Evolutionary conservation across 768 basidiomycete genomes (phyloP).

Genomic region (Cubamyces lactineus): DNA sequence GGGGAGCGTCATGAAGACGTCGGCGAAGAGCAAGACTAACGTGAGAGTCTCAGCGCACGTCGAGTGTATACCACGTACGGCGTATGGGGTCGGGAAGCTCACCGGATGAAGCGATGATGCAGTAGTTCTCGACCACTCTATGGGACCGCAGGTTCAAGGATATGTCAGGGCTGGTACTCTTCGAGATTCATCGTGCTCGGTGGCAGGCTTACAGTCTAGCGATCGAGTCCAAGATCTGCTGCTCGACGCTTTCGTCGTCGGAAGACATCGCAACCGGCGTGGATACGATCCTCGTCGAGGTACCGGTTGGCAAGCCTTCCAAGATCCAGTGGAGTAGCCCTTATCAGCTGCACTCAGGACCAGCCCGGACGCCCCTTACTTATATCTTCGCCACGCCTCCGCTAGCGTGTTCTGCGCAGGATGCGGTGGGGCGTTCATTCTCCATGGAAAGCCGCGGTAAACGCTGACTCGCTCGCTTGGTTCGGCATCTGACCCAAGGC

Average conservation of each 20-base stretch:
- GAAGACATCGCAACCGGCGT: too few relatives aligned
- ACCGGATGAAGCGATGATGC: conserved; percentile 23
- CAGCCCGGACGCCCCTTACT: background rate
- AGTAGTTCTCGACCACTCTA: conserved; percentile 14
- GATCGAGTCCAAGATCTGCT: conserved; percentile 5
- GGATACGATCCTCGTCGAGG: background rate
- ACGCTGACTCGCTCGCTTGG: background rate
- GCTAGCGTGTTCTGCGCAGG: background rate
- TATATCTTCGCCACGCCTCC: background rate
- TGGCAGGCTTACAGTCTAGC: conserved; percentile 12
- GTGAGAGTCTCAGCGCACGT: background rate
- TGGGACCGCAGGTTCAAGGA: too few relatives aligned
- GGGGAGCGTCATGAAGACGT: conserved; percentile 19
- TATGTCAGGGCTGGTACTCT: too few relatives aligned
- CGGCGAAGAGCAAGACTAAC: conserved; percentile 21
- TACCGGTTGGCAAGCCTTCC: background rate
- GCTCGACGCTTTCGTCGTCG: conserved; percentile 3
- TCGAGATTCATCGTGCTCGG: too few relatives aligned
- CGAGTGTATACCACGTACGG: background rate
- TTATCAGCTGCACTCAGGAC: background rate
- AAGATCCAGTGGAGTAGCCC: background rate
- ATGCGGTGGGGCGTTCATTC: background rate
- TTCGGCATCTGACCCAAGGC: background rate
- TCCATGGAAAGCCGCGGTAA: background rate
- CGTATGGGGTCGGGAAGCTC: background rate